Percentiles rank a stretch among this genome's conserved stretches.
Conservation (phyloP, 768 basidiomycete genomes). For the Pisolithus sp. region DNA sequence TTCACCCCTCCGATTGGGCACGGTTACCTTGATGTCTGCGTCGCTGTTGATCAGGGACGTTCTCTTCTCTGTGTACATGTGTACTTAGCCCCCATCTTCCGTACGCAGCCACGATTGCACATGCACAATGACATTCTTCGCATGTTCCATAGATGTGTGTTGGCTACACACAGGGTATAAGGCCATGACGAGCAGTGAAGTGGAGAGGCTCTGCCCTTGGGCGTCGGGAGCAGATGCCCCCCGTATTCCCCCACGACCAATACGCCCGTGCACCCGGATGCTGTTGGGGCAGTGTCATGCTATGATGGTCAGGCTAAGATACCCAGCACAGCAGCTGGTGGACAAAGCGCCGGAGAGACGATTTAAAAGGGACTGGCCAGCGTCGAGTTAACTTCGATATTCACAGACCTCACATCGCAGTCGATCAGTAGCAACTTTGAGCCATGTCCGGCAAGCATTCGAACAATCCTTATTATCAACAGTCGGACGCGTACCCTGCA, state of each 20-base stretch:
- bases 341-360: too few relatives aligned
- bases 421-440: neutral
- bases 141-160: neutral
- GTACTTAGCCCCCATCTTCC: neutral
- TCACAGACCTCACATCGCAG: conserved; percentile 2
- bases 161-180: neutral
- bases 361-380: too few relatives aligned
- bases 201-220: too few relatives aligned
- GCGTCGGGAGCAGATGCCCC: too few relatives aligned
- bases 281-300: too few relatives aligned
- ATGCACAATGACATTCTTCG: neutral
- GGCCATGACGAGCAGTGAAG: neutral
- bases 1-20: neutral
- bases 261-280: too few relatives aligned
- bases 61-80: neutral
- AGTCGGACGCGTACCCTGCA: conserved; percentile 5
- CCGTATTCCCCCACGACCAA: too few relatives aligned
- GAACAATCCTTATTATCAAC: conserved; percentile 7
- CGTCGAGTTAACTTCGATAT: neutral
- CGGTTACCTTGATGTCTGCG: neutral
- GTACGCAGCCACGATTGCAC: neutral
- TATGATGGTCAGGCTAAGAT: neutral
- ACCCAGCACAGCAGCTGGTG: neutral
- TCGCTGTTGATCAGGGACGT: neutral
- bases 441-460: conserved; percentile 19